A percentile compares a stretch with the other conserved stretches of the same genome.
Conservation (phyloP, 352 stramenopile species). For the Pythium phragmiticola region DNA sequence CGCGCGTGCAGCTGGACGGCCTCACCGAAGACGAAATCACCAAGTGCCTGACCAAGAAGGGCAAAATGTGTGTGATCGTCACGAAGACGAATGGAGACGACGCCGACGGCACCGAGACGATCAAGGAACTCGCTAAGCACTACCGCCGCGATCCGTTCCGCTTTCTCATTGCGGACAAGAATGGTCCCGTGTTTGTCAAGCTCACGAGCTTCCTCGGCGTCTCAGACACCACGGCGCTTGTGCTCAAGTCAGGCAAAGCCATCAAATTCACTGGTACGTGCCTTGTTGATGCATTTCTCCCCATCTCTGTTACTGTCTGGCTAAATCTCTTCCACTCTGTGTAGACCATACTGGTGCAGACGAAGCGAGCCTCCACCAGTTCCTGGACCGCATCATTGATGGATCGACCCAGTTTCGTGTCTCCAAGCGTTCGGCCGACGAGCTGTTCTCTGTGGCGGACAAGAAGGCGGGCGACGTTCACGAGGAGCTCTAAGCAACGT, state of each 20-base stretch:
- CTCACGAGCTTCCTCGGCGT: conserved; percentile 40
- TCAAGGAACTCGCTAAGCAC: conserved; percentile 70
- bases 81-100: conserved; percentile 22
- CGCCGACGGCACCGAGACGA: conserved; percentile 24
- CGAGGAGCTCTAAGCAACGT: conserved; percentile 22
- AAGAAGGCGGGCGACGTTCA: conserved; percentile 4
- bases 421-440: conserved; percentile 23
- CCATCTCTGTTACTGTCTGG: background rate
- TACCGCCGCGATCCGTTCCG: conserved; percentile 74
- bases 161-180: conserved; percentile 47
- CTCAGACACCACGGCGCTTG: conserved; percentile 33
- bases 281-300: background rate
- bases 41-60: conserved; percentile 44
- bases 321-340: background rate
- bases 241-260: conserved; percentile 59
- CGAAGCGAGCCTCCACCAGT: conserved; percentile 39
- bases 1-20: conserved; percentile 41
- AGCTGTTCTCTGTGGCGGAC: conserved; percentile 28
- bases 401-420: conserved; percentile 50
- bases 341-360: conserved; percentile 40
- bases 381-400: conserved; percentile 66
- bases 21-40: conserved; percentile 37
- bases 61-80: conserved; percentile 79
- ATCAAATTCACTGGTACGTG: conserved; percentile 63
- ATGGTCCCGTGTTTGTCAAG: conserved; percentile 36